Base-by-base conservation (phyloP, 495 filamentous ascomycete genomes). In the Hyaloscypha variabilis region DNA sequence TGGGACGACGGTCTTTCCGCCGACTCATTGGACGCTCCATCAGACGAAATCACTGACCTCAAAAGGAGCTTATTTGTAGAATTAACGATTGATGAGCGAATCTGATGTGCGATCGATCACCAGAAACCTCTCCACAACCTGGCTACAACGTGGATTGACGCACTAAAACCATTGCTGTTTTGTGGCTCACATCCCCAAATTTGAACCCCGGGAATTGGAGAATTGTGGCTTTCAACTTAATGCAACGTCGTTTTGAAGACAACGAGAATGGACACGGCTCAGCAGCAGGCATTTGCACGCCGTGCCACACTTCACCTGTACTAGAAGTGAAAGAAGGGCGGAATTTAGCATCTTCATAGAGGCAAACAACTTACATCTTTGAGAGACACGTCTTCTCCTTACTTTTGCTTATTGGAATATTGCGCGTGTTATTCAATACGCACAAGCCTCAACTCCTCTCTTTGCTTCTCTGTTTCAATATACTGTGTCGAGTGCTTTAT, bases 401-500 rank as follows among this genome's bases (percentile, higher is more conserved):
- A 17, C 39, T 46, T 34, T 46, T 46, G 39, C 39, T 46, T 46
- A 46, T 46, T 14, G 10, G 8, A 14, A 36, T 6, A 36, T 13
- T 36, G 31, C 31, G 13, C 13, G 31, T 13, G 31, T 5, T 46
- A 17, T 46, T 46, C 31, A 13, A 34, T 34, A 34, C 31, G 39
- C 39, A 46, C 39, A 46, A 46, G 39, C 39, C 39, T 19, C 13
- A 17, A 46, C 10, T 17, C 39, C 11, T 17, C 11, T 54, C 26
- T 23, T 51, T 54, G 8, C 26, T n/a, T 26, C 51, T 54, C 23
- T 29, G 11, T 54, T 51, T 51, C 49, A 51, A 54, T 54, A 54
- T 13, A 17, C 10, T 5, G 51, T 24, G 4, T 54, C 51, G 31
- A 34, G 39, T 46, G 51, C 21, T 17, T 54, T 54, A 25, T 23